These are phyloP conservation scores for Leishmania braziliensis DNA, from an alignment of 208 protist genomes.

Conservation along the genomic window DNA sequence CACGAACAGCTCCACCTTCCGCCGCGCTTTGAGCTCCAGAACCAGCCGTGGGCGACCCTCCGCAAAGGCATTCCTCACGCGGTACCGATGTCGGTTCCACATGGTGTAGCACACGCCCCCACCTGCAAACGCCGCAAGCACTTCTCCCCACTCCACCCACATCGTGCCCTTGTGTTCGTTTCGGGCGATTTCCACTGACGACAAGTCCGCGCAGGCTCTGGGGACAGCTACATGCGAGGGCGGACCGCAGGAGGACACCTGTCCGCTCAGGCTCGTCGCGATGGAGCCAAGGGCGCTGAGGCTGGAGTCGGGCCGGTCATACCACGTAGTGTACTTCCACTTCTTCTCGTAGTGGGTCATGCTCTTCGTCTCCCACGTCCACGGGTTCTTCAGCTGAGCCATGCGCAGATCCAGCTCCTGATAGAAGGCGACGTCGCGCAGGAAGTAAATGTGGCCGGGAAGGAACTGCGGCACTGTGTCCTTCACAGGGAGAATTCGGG, in stretches of 20 bases:
- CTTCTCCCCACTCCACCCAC: conserved; percentile 81
- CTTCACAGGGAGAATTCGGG: conserved; percentile 32
- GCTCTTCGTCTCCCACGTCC: conserved; percentile 42
- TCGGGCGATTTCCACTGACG: conserved; percentile 19
- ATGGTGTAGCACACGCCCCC: conserved; percentile 70
- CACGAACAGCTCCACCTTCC: conserved; percentile 40
- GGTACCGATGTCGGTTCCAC: conserved; percentile 47
- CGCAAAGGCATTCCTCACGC: conserved; percentile 41
- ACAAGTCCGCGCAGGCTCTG: conserved; percentile 4
- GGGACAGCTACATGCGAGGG: neutral
- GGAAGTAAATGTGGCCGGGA: conserved; percentile 71
- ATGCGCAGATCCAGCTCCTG: conserved; percentile 54
- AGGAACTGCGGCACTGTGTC: conserved; percentile 46
- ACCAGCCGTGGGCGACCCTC: conserved; percentile 35
- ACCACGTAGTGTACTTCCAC: conserved; percentile 60
- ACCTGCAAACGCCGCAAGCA: conserved; percentile 63
- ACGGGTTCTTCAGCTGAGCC: conserved; percentile 63
- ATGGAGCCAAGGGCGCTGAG: conserved; percentile 17
- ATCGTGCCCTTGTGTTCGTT: conserved; percentile 50
- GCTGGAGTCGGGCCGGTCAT: conserved; percentile 52
- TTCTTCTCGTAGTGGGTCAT: conserved; percentile 24
- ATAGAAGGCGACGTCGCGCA: conserved; percentile 51
- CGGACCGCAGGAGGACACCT: neutral
- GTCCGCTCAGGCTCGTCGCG: neutral
- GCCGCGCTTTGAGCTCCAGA: conserved; percentile 41